Conservation (phyloP, 169 alveolate genomes). For the Babesia bigemina region DNA sequence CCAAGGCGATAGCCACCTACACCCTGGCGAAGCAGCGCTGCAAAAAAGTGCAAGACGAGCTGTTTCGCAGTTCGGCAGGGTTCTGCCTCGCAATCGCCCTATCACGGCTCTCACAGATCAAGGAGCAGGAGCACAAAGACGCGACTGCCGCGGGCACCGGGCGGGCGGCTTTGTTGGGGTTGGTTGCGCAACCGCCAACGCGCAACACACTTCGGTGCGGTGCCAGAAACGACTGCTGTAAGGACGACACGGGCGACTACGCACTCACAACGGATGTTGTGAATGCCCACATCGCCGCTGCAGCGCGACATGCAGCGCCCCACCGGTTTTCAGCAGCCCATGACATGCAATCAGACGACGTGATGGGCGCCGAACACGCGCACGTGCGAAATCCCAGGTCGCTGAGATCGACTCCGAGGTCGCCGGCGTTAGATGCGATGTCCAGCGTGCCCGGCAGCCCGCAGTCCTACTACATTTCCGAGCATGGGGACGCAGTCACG, state of each 20-base stretch:
- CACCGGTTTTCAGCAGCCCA: too few species aligned
- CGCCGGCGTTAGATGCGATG: not conserved
- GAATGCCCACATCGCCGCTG: not conserved
- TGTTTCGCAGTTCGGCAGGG: conserved; percentile 17
- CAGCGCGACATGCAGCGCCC: not conserved
- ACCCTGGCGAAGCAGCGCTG: conserved; percentile 8
- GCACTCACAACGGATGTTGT: too few species aligned
- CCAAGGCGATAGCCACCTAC: conserved; percentile 11
- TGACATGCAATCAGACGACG: too few species aligned
- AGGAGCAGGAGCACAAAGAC: not conserved
- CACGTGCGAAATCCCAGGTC: not conserved
- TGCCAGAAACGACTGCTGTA: not conserved
- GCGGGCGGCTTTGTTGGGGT: not conserved
- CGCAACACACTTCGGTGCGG: not conserved
- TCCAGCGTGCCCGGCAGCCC: not conserved
- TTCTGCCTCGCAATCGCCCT: conserved; percentile 28
- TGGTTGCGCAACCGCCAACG: not conserved
- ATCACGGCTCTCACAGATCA: not conserved
- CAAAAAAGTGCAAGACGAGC: not conserved
- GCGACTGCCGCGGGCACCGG: not conserved
- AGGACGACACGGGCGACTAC: too few species aligned
- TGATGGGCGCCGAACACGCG: too few species aligned
- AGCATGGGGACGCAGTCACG: too few species aligned
- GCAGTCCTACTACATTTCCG: not conserved
- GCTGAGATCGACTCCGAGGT: not conserved